Evolutionary conservation across 1,284 basidiomycete species (phyloP).

Genomic region (Sphagnurus paluster): DNA sequence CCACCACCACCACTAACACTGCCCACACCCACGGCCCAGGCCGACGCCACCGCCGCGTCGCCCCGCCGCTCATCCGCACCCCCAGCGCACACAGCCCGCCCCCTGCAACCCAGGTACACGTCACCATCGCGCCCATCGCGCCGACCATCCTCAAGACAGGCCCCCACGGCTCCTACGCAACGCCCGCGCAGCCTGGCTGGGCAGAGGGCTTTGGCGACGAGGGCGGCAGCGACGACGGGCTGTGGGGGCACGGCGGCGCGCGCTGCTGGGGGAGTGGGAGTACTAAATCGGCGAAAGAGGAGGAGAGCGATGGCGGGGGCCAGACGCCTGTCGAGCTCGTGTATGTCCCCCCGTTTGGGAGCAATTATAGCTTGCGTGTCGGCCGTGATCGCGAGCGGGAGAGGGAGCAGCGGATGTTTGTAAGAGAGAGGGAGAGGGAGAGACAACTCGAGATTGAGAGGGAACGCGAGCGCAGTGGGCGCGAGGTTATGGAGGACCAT

Average conservation of each 20-base stretch:
- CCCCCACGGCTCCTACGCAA: constrained; percentile 42
- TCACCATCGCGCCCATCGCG: constrained; percentile 93
- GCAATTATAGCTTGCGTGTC: constrained; percentile 40
- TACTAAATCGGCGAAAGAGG: constrained; percentile 24
- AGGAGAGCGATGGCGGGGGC: constrained; percentile 30
- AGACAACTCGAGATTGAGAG: neutral
- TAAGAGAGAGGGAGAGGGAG: constrained; percentile 7
- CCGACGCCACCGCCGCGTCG: constrained; percentile 15
- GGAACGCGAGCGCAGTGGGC: neutral
- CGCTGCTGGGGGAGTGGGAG: constrained; percentile 9
- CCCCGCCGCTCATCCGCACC: constrained; percentile 17
- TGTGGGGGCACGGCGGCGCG: constrained; percentile 20
- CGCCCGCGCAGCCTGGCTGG: constrained; percentile 18
- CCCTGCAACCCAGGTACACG: constrained; percentile 35
- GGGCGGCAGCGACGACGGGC: constrained; percentile 29
- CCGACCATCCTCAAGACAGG: constrained; percentile 91
- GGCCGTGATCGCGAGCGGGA: constrained; percentile 25
- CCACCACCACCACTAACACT: constrained; percentile 18
- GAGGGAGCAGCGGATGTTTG: constrained; percentile 14
- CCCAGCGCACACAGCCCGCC: constrained; percentile 8
- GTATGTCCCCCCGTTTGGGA: constrained; percentile 66
- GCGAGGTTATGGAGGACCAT: constrained; percentile 18
- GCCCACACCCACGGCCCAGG: neutral
- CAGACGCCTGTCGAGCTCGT: constrained; percentile 61
- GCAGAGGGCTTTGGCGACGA: constrained; percentile 32